Percentiles rank a stretch among this genome's conserved stretches.
Conservation (phyloP, 495 filamentous ascomycete genomes). For the Penicillium dipodomyicola region DNA sequence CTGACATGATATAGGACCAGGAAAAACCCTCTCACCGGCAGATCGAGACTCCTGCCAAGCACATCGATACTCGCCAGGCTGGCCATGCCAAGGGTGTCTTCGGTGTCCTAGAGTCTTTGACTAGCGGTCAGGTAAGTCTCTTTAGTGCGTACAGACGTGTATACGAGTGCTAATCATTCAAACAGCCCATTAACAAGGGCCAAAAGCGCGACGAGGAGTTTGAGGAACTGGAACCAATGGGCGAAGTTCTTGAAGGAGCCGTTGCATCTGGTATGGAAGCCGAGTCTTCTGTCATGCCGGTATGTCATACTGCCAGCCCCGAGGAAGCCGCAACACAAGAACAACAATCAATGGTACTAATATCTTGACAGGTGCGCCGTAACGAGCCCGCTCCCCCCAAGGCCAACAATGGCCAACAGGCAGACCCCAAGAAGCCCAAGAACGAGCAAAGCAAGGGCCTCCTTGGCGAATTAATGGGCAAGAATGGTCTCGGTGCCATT, state of each 20-base stretch:
- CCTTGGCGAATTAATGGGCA: constrained; percentile 14
- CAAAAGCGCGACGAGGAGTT: constrained; percentile 3
- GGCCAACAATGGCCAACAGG: background rate
- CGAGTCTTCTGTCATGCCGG: constrained; percentile 1
- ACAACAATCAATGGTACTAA: background rate
- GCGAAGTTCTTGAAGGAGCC: constrained; percentile 5
- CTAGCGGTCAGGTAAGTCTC: constrained; percentile 10
- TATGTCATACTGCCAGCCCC: background rate
- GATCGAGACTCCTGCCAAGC: constrained; percentile 4
- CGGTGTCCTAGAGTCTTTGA: constrained; percentile 9
- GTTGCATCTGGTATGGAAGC: background rate
- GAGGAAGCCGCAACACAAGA: no score
- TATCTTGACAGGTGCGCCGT: background rate
- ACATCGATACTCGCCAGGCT: background rate
- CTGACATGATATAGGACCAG: constrained; percentile 11
- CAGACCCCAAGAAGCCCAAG: background rate
- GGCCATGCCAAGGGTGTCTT: constrained; percentile 7
- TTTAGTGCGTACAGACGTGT: background rate
- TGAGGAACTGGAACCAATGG: background rate
- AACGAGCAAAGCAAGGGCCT: constrained; percentile 1
- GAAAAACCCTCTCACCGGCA: constrained; percentile 5
- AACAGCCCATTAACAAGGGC: constrained; percentile 7
- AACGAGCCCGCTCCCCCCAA: constrained; percentile 1
- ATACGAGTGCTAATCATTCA: background rate
- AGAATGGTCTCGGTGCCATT: constrained; percentile 21